These are phyloP conservation scores for Podochytrium sp. DNA, from an alignment of 192 early-diverging fungal genomes.

Conservation along the genomic window DNA sequence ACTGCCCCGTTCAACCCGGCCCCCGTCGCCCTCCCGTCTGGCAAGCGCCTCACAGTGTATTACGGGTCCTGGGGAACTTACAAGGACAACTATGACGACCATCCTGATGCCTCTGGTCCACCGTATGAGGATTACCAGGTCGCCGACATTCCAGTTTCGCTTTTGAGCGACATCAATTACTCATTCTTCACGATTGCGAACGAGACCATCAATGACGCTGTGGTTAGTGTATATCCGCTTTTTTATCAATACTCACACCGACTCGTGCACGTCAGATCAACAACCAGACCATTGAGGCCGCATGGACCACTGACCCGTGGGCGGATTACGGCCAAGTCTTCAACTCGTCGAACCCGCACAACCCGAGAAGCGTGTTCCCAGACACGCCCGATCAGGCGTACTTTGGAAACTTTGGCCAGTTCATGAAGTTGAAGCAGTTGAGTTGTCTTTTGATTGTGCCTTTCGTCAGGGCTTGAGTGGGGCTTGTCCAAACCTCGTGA, in stretches of 20 bases:
- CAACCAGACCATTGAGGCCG: conserved; percentile 12
- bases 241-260: too few species aligned
- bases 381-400: conserved; percentile 1
- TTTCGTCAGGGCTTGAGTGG: conserved; percentile 41
- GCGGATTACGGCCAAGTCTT: conserved; percentile 41
- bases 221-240: too few species aligned
- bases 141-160: conserved; percentile 54
- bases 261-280: too few species aligned
- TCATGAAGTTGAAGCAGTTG: conserved; percentile 51
- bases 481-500: too few species aligned
- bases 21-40: neutral
- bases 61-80: neutral
- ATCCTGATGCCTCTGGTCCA: neutral
- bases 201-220: too few species aligned
- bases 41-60: neutral
- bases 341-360: conserved; percentile 29
- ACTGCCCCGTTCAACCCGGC: neutral
- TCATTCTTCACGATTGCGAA: conserved; percentile 46
- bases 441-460: conserved; percentile 38
- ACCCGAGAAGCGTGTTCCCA: neutral
- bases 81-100: neutral
- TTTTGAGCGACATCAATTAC: conserved; percentile 55
- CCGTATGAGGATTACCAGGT: conserved; percentile 46
- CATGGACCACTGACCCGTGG: conserved; percentile 43
- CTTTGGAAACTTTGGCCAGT: conserved; percentile 57